These are phyloP conservation scores for Hanseniaspora gamundiae DNA, from an alignment of 1,139 yeast species.

Conservation along the genomic window DNA sequence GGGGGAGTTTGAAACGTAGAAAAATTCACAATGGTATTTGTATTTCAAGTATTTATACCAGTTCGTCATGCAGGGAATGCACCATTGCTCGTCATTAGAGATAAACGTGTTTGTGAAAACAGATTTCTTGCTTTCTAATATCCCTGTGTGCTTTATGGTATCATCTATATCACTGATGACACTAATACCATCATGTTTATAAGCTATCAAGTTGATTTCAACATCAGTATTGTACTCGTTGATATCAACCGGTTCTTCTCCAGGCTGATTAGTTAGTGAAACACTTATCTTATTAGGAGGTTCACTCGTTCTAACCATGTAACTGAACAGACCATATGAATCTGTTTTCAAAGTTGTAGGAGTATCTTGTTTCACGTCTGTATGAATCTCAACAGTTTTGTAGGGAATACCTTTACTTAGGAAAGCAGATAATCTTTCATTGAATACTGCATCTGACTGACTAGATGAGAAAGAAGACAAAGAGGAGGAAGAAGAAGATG, in stretches of 20 bases:
- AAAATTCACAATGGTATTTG: slow-evolving; percentile 44
- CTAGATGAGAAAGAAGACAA: too few species aligned
- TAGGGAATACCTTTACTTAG: slow-evolving; percentile 6
- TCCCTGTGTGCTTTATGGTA: slow-evolving; percentile 83
- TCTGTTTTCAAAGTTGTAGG: slow-evolving; percentile 3
- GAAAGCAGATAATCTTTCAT: slow-evolving; percentile 7
- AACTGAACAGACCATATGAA: slow-evolving; percentile 2
- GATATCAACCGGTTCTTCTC: neutral
- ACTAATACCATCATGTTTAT: slow-evolving; percentile 38
- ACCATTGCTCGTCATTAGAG: slow-evolving; percentile 51
- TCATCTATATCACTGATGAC: slow-evolving; percentile 91
- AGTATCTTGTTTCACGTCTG: slow-evolving; percentile 3
- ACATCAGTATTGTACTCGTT: slow-evolving; percentile 9
- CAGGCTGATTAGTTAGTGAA: neutral
- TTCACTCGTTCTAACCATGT: slow-evolving; percentile 1
- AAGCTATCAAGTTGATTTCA: slow-evolving; percentile 11
- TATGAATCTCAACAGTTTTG: slow-evolving; percentile 3
- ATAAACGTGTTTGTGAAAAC: slow-evolving; percentile 67
- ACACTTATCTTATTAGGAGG: neutral
- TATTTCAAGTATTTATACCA: slow-evolving; percentile 47
- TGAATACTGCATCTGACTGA: slow-evolving; percentile 4
- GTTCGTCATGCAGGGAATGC: slow-evolving; percentile 56
- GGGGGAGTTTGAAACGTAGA: slow-evolving; percentile 92
- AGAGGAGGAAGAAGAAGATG: neutral
- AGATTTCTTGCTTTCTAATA: slow-evolving; percentile 75